A percentile compares a stretch with the other conserved stretches of the same genome.
phyloP scores from a whole-genome alignment of 306 rosid genomes.

The Erythrophleum fordii region DNA sequence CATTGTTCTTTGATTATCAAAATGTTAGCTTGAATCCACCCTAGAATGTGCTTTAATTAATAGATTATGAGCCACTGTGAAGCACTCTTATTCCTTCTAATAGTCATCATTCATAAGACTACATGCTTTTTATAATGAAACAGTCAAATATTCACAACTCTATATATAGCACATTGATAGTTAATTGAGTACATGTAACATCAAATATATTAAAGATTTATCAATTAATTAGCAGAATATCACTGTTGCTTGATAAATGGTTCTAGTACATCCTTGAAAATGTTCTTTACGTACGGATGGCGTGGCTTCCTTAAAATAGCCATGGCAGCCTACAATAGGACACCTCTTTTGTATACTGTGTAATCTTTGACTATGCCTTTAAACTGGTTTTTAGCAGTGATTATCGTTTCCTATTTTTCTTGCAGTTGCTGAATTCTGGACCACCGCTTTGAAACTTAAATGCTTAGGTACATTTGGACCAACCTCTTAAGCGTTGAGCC shows the following conservation, averaged over 20 bases:
- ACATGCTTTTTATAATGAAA: not conserved
- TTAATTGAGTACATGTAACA: not conserved
- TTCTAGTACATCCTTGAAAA: not conserved
- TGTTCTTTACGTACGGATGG: not conserved
- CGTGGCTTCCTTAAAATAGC: not conserved
- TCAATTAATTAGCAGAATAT: not conserved
- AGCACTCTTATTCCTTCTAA: not conserved
- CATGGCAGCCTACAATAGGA: not conserved
- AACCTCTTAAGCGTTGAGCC: not conserved
- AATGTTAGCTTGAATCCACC: slow-evolving; percentile 17
- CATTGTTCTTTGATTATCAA: slow-evolving; percentile 16
- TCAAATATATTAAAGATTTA: not conserved
- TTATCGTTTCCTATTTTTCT: not conserved
- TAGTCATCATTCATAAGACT: not conserved
- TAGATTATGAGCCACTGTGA: not conserved
- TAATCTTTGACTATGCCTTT: not conserved
- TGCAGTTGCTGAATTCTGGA: not conserved
- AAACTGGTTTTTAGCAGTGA: not conserved
- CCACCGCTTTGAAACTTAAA: not conserved
- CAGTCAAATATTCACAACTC: not conserved
- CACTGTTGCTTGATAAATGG: slow-evolving; percentile 13
- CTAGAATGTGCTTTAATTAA: not conserved
- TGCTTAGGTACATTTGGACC: not conserved
- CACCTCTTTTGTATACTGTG: not conserved
- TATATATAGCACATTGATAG: not conserved